A percentile compares a stretch with the other conserved stretches of the same genome.
phyloP scores from a whole-genome alignment of 2,329 filamentous ascomycete genomes.

The Alternaria hordeiaustralica region DNA sequence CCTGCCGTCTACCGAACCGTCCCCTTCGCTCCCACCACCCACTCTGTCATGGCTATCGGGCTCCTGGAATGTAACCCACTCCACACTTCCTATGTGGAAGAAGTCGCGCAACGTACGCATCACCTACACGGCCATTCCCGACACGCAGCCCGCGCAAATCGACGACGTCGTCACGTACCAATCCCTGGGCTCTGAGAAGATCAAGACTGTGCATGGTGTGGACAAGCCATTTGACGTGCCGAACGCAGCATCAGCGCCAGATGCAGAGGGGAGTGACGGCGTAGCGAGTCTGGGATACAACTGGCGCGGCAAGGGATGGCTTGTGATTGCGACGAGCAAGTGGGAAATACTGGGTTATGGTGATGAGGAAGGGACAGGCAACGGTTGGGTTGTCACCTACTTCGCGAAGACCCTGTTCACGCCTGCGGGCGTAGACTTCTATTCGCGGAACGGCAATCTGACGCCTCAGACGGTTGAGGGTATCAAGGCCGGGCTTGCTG shows the following conservation, averaged over 20 bases:
- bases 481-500: slow-evolving; percentile 63
- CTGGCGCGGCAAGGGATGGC: slow-evolving; percentile 79
- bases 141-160: slow-evolving; percentile 51
- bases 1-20: slow-evolving; percentile 20
- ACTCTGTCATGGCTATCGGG: slow-evolving; percentile 48
- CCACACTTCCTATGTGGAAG: slow-evolving; percentile 71
- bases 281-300: slow-evolving; percentile 61
- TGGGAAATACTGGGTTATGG: slow-evolving; percentile 87
- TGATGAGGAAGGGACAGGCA: slow-evolving; percentile 56
- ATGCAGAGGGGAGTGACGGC: slow-evolving; percentile 6
- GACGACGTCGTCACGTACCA: slow-evolving; percentile 79
- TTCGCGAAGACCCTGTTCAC: slow-evolving; percentile 86
- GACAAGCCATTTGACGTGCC: slow-evolving; percentile 59
- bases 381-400: slow-evolving; percentile 79
- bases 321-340: slow-evolving; percentile 74
- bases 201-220: slow-evolving; percentile 69
- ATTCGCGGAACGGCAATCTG: slow-evolving; percentile 67
- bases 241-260: slow-evolving; percentile 8
- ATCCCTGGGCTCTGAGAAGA: slow-evolving; percentile 55
- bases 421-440: slow-evolving; percentile 80
- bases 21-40: slow-evolving; percentile 31
- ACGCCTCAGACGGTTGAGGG: slow-evolving; percentile 62
- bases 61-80: slow-evolving; percentile 49
- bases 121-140: slow-evolving; percentile 64
- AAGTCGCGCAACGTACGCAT: slow-evolving; percentile 80